Evolutionary conservation across 345 rosid species (phyloP).

Genomic region (Erodium maritimum): DNA sequence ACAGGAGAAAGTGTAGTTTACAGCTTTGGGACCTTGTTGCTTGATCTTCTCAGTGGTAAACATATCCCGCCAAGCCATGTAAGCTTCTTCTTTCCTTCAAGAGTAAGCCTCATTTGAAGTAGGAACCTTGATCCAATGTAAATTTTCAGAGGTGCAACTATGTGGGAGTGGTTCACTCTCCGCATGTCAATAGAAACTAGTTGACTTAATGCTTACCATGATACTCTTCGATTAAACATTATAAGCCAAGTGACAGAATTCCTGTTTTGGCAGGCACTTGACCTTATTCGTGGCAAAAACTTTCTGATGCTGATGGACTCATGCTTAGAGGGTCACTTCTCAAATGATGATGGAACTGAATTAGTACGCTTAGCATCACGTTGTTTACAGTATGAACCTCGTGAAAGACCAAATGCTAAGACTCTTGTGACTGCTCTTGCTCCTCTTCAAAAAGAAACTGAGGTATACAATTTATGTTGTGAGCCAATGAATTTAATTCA

Average conservation of each 20-base stretch:
- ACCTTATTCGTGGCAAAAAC: conserved; percentile 81
- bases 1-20: conserved; percentile 83
- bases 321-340: conserved; percentile 85
- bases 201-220: too few species aligned
- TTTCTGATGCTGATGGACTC: conserved; percentile 93
- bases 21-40: conserved; percentile 91
- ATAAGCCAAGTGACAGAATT: neutral
- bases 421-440: conserved; percentile 64
- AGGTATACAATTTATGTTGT: conserved; percentile 26
- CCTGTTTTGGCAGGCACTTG: conserved; percentile 69
- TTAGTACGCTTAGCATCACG: conserved; percentile 76
- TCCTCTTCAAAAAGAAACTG: conserved; percentile 75
- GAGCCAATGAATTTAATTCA: too few species aligned
- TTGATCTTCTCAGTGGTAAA: conserved; percentile 93
- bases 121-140: too few species aligned
- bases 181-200: too few species aligned
- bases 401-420: conserved; percentile 89
- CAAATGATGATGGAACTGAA: too few species aligned
- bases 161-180: too few species aligned
- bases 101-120: too few species aligned
- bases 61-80: conserved; percentile 98
- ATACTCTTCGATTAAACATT: too few species aligned
- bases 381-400: conserved; percentile 82
- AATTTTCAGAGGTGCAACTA: too few species aligned
- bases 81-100: conserved; percentile 11